These are phyloP conservation scores for Penicillium malachiteum DNA, from an alignment of 495 filamentous ascomycete genomes.

Conservation along the genomic window DNA sequence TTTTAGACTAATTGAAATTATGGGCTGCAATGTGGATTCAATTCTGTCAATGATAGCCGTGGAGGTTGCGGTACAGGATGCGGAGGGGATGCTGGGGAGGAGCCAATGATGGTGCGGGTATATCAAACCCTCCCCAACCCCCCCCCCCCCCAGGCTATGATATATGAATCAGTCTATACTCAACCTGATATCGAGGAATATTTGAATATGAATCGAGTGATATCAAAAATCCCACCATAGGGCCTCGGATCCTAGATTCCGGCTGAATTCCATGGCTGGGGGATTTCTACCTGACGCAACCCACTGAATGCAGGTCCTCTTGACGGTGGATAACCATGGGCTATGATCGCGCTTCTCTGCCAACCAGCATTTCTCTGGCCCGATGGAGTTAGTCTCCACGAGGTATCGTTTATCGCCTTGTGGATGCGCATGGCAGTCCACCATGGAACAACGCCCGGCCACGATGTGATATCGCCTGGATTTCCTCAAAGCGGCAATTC, in stretches of 20 bases:
- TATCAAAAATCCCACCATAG: background rate
- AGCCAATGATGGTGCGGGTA: constrained; percentile 18
- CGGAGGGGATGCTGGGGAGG: constrained; percentile 6
- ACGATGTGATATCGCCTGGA: background rate
- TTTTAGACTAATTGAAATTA: background rate
- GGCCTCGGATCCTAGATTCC: background rate
- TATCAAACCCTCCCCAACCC: constrained; percentile 13
- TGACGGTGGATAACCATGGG: background rate
- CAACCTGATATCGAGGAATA: no score
- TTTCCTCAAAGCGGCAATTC: background rate
- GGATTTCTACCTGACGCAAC: background rate
- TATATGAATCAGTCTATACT: background rate
- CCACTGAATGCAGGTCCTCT: background rate
- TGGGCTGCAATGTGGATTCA: background rate
- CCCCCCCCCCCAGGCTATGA: background rate
- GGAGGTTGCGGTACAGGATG: background rate
- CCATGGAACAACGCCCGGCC: background rate
- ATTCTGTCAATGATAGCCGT: background rate
- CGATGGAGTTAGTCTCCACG: background rate
- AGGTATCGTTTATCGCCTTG: background rate
- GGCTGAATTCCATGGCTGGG: background rate
- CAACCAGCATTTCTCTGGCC: background rate
- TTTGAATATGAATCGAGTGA: no score
- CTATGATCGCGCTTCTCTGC: background rate
- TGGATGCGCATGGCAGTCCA: background rate